Base-by-base conservation (phyloP, 169 alveolate genomes). In the Miamiensis avidus region DNA sequence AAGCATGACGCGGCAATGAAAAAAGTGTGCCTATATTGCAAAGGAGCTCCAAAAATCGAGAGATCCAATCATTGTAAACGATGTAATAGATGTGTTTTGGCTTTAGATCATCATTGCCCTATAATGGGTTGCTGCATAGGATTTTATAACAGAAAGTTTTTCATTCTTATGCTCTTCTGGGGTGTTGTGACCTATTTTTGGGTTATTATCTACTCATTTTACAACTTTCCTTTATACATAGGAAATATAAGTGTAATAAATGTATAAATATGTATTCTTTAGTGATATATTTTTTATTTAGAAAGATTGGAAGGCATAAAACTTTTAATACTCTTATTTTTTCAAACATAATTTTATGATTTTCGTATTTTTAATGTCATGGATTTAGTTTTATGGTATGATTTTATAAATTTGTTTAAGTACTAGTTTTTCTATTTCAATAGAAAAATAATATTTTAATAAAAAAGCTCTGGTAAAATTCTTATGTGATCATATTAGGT, bases 21-120 rank as follows among this genome's bases (percentile, higher is more conserved):
- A 49, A 49, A 49, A 11, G 20, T 11, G 20, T 49, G 69, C 20
- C 20, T 49, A 11, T 11, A 49, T 4, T 49, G 69, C 20, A 49
- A 49, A 11, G 78, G 76, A 73, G 85, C 75, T 29, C 75, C 81
- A 28, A 93, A 91, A 74, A 94, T 95, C 29, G 96, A 92, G 65
- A 89, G 99, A 49, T 88, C 97, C 32, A 97, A 96, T 78, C 99
- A 97, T 88, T 97, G 99, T 82, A 93, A 94, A 16, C 83, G 83
- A 31, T 97, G 99, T 83, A 95, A 94, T 84, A 85, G 97, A 72
- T 97, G 99, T 82, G 93, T 95, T 34, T 91, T 94, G 32, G 95
- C 95, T 76, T 95, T 97, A 98, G 98, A 97, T 86, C 99, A 97
- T 87, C 99, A 97, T 87, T 97, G 99, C 78, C 97, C 97, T 64